Evolutionary conservation across 805 yeast genomes (phyloP), one percentile per base, ranked within the genome.

Genomic region (Teunomyces pallodes): DNA sequence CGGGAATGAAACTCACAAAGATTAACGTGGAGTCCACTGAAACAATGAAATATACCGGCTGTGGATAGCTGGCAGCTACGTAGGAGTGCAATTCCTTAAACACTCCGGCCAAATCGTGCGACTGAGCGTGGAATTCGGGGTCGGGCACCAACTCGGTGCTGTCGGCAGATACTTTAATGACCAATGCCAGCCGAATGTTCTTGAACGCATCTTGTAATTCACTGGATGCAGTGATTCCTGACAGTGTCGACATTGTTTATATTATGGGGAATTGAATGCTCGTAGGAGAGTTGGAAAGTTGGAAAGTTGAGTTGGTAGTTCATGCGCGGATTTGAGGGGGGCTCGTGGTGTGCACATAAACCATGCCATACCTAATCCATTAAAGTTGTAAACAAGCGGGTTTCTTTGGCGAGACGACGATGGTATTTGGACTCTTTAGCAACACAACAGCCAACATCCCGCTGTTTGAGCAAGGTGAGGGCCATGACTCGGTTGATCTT

Each of bases 1-100:
- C 97, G 0, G 99, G 97, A 46, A 92, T 91, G 68, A 77, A 91
- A 16, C 94, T 82, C 41, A 90, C 78, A 57, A 92, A 90, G 3
- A 81, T 76, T 30, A 54, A 54, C 4, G 35, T 29, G 5, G 51
- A 56, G 1, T 45, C 20, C 7, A 46, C 46, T 9, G 61, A 55
- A 9, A 72, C 42, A 6, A 72, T 51, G n/a, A 66, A 60, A 47
- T 67, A 73, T 2, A 66, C 61, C 12, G 77, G 77, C 9, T 64
- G 60, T 5, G 77, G 77, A 46, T 59, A 66, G 13, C 53, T 55
- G 1, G 46, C 44, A 5, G 49, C 36, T 8, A 70, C 48, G 48
- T 67, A 59, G 7, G 46, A 16, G 46, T 61, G 47, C 33, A 72
- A 50, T 5, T 50, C 39, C 1, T 44, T 32, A 43, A 72, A 67